Percentiles rank a stretch among this genome's conserved stretches.
Conservation (phyloP, 495 filamentous ascomycete species). For the Daldinia bambusicola region DNA sequence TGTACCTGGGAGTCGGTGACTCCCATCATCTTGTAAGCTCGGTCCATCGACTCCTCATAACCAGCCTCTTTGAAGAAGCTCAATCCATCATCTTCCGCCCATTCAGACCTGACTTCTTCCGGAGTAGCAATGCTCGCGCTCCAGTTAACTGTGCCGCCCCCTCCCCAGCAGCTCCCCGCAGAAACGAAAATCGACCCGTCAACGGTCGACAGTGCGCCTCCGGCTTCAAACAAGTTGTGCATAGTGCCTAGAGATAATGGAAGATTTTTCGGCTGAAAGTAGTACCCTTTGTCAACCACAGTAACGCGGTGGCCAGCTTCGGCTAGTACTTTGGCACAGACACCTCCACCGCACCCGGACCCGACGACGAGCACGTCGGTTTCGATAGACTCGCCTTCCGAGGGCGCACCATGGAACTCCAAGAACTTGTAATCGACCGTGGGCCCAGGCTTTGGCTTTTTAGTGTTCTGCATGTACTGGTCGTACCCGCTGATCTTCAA, state of each 20-base stretch:
- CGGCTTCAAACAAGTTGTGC: slow-evolving; percentile 66
- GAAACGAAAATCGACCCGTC: slow-evolving; percentile 68
- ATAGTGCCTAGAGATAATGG: slow-evolving; percentile 68
- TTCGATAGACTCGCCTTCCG: slow-evolving; percentile 60
- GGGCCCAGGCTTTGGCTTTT: slow-evolving; percentile 52
- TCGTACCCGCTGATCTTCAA: slow-evolving; percentile 66
- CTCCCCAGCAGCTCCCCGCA: slow-evolving; percentile 74
- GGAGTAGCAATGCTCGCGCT: slow-evolving; percentile 75
- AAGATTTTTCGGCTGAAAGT: slow-evolving; percentile 68
- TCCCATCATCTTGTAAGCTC: slow-evolving; percentile 59
- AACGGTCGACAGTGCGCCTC: slow-evolving; percentile 56
- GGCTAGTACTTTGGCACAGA: slow-evolving; percentile 76
- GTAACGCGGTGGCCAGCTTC: slow-evolving; percentile 75
- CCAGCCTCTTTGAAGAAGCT: slow-evolving; percentile 73
- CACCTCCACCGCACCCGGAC: slow-evolving; percentile 79
- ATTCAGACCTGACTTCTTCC: slow-evolving; percentile 74
- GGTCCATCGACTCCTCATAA: slow-evolving; percentile 74
- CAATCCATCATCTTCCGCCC: slow-evolving; percentile 68
- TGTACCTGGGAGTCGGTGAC: slow-evolving; percentile 65
- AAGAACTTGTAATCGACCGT: slow-evolving; percentile 53
- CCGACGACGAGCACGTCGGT: slow-evolving; percentile 80
- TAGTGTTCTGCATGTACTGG: not conserved
- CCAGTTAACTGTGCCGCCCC: slow-evolving; percentile 82
- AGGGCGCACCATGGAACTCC: slow-evolving; percentile 34
- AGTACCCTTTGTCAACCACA: slow-evolving; percentile 76